Evolutionary conservation across 345 rosid genomes (phyloP).

Genomic region (Balakata baccata): DNA sequence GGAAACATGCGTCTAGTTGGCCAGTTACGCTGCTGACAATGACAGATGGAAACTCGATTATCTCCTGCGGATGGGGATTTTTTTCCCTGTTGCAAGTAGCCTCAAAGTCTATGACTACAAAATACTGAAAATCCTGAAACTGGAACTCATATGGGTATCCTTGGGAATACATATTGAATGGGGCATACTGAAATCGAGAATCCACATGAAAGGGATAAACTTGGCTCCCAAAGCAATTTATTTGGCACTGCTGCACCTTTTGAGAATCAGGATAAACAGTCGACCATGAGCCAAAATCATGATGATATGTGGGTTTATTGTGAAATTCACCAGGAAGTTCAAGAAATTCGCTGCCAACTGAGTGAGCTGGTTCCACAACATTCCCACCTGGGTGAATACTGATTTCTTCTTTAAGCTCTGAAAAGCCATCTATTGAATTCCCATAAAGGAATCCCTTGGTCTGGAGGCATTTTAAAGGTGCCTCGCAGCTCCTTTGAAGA

Average conservation of each 20-base stretch:
- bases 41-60: constrained; percentile 51
- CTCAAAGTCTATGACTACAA: constrained; percentile 51
- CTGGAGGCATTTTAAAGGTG: constrained; percentile 48
- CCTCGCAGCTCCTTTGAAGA: constrained; percentile 49
- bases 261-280: constrained; percentile 41
- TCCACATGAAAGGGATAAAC: constrained; percentile 42
- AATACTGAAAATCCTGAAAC: constrained; percentile 52
- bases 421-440: constrained; percentile 38
- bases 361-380: constrained; percentile 33
- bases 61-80: constrained; percentile 54
- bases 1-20: constrained; percentile 45
- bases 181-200: constrained; percentile 41
- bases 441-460: constrained; percentile 43
- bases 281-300: constrained; percentile 40
- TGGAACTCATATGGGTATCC: constrained; percentile 39
- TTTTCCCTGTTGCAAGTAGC: constrained; percentile 48
- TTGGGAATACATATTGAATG: constrained; percentile 31
- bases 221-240: constrained; percentile 43
- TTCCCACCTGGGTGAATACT: constrained; percentile 31
- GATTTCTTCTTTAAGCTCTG: constrained; percentile 40
- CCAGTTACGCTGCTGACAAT: constrained; percentile 46
- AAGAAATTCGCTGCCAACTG: constrained; percentile 30
- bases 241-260: constrained; percentile 38
- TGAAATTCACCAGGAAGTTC: constrained; percentile 39
- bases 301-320: constrained; percentile 38